These are phyloP conservation scores for Stagonosporopsis tanaceti DNA, from an alignment of 2,329 filamentous ascomycete species.

Conservation along the genomic window DNA sequence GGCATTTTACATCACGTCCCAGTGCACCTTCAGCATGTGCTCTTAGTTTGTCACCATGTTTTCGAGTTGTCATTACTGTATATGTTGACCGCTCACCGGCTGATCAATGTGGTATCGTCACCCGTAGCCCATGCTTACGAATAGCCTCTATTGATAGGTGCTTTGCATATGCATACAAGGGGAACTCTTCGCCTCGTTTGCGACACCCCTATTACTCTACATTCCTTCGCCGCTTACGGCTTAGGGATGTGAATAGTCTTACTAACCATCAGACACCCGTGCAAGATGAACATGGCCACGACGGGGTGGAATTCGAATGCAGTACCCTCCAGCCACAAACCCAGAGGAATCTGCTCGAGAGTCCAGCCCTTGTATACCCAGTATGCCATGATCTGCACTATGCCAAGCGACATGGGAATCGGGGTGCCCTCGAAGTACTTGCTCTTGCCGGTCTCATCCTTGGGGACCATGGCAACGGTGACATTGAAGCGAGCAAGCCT, in stretches of 20 bases:
- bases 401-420: slow-evolving; percentile 85
- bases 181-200: background rate
- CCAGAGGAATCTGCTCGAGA: slow-evolving; percentile 78
- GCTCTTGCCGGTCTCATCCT: slow-evolving; percentile 90
- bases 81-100: background rate
- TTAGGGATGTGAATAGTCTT: slow-evolving; percentile 96
- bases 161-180: background rate
- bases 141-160: background rate
- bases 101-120: slow-evolving; percentile 12
- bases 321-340: slow-evolving; percentile 72
- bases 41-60: background rate
- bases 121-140: background rate
- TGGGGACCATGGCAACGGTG: slow-evolving; percentile 86
- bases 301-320: slow-evolving; percentile 84
- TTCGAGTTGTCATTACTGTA: background rate
- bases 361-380: slow-evolving; percentile 86
- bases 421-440: slow-evolving; percentile 97
- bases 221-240: slow-evolving; percentile 55
- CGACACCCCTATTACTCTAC: background rate
- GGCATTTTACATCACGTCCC: background rate
- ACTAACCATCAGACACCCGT: slow-evolving; percentile 94
- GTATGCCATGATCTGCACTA: slow-evolving; percentile 86
- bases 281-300: slow-evolving; percentile 80
- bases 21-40: too few relatives aligned
- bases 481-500: slow-evolving; percentile 97